These are phyloP conservation scores for Bipolaris zeicola DNA, from an alignment of 2,329 filamentous ascomycete genomes.

Conservation along the genomic window DNA sequence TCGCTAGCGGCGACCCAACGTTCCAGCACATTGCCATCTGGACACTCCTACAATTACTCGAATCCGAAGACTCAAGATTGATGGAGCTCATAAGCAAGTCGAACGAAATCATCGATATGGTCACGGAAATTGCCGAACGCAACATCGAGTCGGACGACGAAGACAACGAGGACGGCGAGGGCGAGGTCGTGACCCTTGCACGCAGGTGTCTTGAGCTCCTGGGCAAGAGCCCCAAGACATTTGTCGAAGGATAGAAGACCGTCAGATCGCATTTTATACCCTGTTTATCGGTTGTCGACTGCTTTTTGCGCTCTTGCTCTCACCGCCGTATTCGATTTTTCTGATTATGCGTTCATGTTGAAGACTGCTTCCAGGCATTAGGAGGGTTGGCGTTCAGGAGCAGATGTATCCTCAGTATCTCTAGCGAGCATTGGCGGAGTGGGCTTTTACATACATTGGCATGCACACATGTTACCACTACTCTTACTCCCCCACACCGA, in stretches of 20 bases:
- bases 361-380: conserved; percentile 23
- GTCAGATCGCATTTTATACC: conserved; percentile 27
- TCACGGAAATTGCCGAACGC: conserved; percentile 87
- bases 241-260: conserved; percentile 73
- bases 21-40: conserved; percentile 99
- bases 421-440: conserved; percentile 50
- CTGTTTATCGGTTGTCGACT: conserved; percentile 28
- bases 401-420: conserved; percentile 39
- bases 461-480: conserved; percentile 39
- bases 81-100: conserved; percentile 87
- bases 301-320: conserved; percentile 18
- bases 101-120: conserved; percentile 89
- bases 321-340: conserved; percentile 31
- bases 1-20: conserved; percentile 91
- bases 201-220: conserved; percentile 87
- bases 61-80: conserved; percentile 91
- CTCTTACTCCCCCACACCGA: conserved; percentile 14
- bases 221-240: conserved; percentile 76
- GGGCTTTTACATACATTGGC: conserved; percentile 39
- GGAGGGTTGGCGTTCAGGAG: conserved; percentile 38
- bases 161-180: conserved; percentile 86
- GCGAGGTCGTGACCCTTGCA: conserved; percentile 89
- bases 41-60: conserved; percentile 92
- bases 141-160: conserved; percentile 87
- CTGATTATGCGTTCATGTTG: conserved; percentile 32